These are phyloP conservation scores for Orobanche coerulescens DNA, from an alignment of 257 asterid genomes.

Conservation along the genomic window DNA sequence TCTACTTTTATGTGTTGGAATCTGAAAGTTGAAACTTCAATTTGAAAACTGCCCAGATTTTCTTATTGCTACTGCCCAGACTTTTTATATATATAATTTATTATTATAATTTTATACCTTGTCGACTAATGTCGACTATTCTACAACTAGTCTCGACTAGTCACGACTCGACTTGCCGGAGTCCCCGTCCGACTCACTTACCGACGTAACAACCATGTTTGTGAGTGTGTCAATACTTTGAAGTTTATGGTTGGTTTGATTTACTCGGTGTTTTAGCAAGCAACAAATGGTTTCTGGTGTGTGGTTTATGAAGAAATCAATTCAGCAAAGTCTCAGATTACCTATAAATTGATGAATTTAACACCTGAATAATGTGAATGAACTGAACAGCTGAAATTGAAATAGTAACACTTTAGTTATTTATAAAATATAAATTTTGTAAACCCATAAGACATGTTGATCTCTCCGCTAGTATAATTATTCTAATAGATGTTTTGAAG, in stretches of 20 bases:
- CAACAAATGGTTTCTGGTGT: not conserved
- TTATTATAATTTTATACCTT: too few relatives aligned
- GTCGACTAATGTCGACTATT: too few relatives aligned
- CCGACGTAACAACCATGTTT: too few relatives aligned
- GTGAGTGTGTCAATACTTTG: constrained; percentile 6
- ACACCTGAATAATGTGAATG: not conserved
- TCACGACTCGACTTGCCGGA: too few relatives aligned
- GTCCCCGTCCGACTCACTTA: too few relatives aligned
- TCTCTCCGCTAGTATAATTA: not conserved
- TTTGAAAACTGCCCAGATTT: too few relatives aligned
- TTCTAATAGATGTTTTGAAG: constrained; percentile 10
- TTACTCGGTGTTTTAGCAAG: not conserved
- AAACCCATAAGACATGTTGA: not conserved
- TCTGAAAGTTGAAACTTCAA: too few relatives aligned
- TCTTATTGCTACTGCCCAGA: too few relatives aligned
- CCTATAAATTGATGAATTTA: constrained; percentile 9
- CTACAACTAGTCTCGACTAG: too few relatives aligned
- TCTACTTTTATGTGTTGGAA: too few relatives aligned
- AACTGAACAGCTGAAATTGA: constrained; percentile 13
- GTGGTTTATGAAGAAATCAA: not conserved
- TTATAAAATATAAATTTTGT: not conserved
- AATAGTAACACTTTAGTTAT: not conserved
- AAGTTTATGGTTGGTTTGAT: constrained; percentile 1
- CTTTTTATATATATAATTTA: too few relatives aligned
- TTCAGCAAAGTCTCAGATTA: not conserved